These are phyloP conservation scores for Friedmanniomyces simplex DNA, from an alignment of 495 filamentous ascomycete genomes.

Conservation along the genomic window DNA sequence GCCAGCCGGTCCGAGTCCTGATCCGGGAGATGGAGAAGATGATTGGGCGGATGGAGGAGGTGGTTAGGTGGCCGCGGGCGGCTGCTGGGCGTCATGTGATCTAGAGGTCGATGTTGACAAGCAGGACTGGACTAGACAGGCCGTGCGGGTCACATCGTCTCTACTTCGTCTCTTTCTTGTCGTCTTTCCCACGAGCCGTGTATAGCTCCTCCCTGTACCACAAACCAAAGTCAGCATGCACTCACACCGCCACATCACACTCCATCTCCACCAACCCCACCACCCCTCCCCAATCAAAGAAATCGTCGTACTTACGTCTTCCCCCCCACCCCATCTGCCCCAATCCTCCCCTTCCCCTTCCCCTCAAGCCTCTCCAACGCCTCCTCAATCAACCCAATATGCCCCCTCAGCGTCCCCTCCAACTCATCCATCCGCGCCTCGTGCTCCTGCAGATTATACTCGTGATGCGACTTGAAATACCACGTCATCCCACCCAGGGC, in stretches of 20 bases:
- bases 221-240: not conserved
- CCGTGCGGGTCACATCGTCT: not conserved
- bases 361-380: constrained; percentile 33
- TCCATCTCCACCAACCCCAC: too few species aligned
- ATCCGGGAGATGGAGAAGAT: not conserved
- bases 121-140: not conserved
- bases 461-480: constrained; percentile 31
- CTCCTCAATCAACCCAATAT: constrained; percentile 40
- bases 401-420: constrained; percentile 38
- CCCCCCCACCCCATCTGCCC: constrained; percentile 7
- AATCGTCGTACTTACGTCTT: constrained; percentile 8
- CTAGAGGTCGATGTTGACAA: not conserved
- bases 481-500: constrained; percentile 28
- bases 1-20: not conserved
- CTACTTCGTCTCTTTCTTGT: constrained; percentile 1
- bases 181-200: constrained; percentile 9
- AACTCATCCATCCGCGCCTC: constrained; percentile 40
- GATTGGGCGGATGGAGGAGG: not conserved
- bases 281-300: not conserved
- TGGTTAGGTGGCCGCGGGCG: not conserved
- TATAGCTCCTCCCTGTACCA: constrained; percentile 7
- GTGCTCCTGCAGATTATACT: constrained; percentile 37
- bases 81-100: not conserved
- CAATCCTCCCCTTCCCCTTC: constrained; percentile 9
- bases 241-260: too few species aligned